Percentiles rank a stretch among this genome's conserved stretches.
phyloP scores from a whole-genome alignment of 2,329 filamentous ascomycete genomes.

The Sclerotinia borealis region DNA sequence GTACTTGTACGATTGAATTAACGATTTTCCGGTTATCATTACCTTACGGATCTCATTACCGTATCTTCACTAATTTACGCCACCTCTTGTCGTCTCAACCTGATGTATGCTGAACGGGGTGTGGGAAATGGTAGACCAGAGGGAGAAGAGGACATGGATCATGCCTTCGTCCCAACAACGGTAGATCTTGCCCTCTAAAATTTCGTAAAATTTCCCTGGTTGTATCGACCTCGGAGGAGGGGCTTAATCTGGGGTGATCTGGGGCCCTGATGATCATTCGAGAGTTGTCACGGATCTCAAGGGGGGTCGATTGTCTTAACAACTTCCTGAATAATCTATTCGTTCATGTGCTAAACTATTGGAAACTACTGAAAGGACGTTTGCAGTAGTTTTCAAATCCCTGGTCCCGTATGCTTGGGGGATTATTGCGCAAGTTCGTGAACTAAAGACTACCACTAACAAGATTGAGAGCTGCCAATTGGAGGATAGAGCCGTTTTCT shows the following conservation, averaged over 20 bases:
- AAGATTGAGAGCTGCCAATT: constrained; percentile 2
- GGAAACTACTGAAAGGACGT: neutral
- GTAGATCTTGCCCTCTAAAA: neutral
- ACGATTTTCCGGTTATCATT: neutral
- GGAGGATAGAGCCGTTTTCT: constrained; percentile 1
- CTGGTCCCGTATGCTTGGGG: neutral
- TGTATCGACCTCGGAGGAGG: neutral
- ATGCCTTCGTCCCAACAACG: neutral
- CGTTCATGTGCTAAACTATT: neutral
- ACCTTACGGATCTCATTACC: neutral
- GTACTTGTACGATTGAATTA: neutral
- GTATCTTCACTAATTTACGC: neutral
- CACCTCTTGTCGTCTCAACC: neutral
- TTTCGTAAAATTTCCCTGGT: neutral
- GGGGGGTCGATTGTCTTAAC: neutral
- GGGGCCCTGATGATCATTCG: neutral
- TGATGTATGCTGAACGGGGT: neutral
- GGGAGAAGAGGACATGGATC: neutral
- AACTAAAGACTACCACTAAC: neutral
- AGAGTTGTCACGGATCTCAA: neutral
- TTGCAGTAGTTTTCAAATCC: neutral
- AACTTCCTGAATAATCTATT: constrained; percentile 3
- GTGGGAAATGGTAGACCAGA: neutral
- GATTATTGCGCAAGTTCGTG: constrained; percentile 5
- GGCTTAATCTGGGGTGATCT: neutral